Evolutionary conservation across 352 stramenopile genomes (phyloP).

Genomic region (Phytophthora pisi): DNA sequence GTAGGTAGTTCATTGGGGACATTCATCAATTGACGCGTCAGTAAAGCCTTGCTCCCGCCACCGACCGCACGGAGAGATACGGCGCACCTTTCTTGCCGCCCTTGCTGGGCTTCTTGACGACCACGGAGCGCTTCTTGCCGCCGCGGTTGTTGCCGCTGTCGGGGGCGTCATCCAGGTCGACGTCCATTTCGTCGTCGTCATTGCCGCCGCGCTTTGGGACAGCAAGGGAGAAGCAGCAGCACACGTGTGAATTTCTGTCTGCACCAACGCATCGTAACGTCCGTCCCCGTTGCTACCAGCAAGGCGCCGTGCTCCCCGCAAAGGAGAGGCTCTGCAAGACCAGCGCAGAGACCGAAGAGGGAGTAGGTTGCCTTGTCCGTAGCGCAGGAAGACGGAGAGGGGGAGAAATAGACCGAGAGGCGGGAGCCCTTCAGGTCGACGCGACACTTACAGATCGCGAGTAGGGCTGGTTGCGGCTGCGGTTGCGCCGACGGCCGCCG

Average conservation of each 20-base stretch:
- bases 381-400: conserved; percentile 13
- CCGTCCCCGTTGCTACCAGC: conserved; percentile 20
- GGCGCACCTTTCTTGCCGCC: conserved; percentile 67
- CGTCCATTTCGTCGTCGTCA: conserved; percentile 67
- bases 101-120: conserved; percentile 50
- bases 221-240: conserved; percentile 37
- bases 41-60: neutral
- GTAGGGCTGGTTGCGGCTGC: conserved; percentile 70
- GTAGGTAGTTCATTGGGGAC: neutral
- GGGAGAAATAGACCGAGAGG: conserved; percentile 25
- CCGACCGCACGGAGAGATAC: neutral
- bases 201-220: conserved; percentile 42
- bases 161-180: conserved; percentile 54
- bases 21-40: conserved; percentile 19
- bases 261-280: conserved; percentile 33
- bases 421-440: conserved; percentile 20
- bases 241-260: conserved; percentile 32
- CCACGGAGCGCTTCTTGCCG: conserved; percentile 61
- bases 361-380: conserved; percentile 20
- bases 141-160: conserved; percentile 33
- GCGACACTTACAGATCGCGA: conserved; percentile 70
- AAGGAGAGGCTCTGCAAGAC: neutral
- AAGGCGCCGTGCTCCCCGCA: conserved; percentile 29
- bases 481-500: conserved; percentile 41
- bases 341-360: conserved; percentile 11